Percentiles rank a stretch among this genome's conserved stretches.
Evolutionary conservation across 192 early-diverging fungal genomes (phyloP).

Genomic region (Chytriomyces hyalinus): DNA sequence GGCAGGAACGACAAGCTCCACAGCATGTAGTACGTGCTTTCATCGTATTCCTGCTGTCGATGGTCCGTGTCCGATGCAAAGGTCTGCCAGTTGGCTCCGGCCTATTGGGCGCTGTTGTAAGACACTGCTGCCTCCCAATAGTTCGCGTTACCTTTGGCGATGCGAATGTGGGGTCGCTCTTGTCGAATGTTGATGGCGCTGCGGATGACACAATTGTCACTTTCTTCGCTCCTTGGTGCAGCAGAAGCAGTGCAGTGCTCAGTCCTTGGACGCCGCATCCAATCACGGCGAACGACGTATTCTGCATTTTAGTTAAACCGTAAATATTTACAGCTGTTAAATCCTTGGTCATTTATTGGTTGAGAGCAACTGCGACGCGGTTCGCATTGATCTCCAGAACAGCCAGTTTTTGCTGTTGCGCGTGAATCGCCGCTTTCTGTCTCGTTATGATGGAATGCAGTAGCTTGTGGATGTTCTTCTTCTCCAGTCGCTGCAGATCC

Average conservation of each 20-base stretch:
- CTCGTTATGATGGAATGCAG: background rate
- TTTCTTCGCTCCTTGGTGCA: constrained; percentile 61
- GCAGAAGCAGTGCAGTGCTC: constrained; percentile 66
- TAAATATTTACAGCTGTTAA: too few species aligned
- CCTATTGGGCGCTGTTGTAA: constrained; percentile 54
- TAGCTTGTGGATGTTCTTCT: background rate
- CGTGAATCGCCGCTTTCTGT: background rate
- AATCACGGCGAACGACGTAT: constrained; percentile 56
- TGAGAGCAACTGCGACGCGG: too few species aligned
- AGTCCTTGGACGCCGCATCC: constrained; percentile 80
- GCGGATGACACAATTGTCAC: constrained; percentile 68
- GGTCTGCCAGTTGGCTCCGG: constrained; percentile 72
- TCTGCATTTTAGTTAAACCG: background rate
- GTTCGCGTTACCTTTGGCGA: constrained; percentile 21
- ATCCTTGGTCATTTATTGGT: too few species aligned
- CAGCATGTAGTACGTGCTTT: constrained; percentile 26
- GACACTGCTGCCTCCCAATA: background rate
- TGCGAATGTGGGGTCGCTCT: constrained; percentile 11
- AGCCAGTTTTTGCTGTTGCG: background rate
- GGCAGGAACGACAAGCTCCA: constrained; percentile 10
- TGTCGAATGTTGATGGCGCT: constrained; percentile 55
- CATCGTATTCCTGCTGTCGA: constrained; percentile 35
- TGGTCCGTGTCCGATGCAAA: constrained; percentile 53
- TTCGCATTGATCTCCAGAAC: background rate
- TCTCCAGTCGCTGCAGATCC: background rate